Base-by-base conservation (phyloP, 257 asterid species). In the Paraleonurus japonicus region DNA sequence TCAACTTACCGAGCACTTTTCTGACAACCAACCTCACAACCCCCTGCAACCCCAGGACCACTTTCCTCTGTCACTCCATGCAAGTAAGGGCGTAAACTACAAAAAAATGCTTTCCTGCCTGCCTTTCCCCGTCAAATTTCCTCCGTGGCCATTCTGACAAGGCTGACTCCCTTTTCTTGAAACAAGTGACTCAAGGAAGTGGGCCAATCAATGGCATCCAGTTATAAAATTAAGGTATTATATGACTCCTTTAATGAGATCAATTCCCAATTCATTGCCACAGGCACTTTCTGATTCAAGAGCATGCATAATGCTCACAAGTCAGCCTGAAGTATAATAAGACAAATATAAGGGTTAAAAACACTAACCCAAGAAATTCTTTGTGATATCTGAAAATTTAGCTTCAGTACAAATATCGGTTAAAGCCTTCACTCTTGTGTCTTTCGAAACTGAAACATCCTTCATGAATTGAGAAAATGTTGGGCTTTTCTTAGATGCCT, bases 401-500 rank as follows among this genome's bases (percentile, higher is more conserved):
- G 98, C 99, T 26, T 75, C 80, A 23, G 65, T 47, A 65, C 86
- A 73, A 81, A 95, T 77, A 61, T 89, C 98, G 63, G 28, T 47
- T 8, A 95, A 26, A 19, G 95, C 96, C 75, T 86, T 88, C 78
- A 87, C 85, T 80, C 96, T 84, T 45, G 83, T 80, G 73, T 82
- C 87, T n/a, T 74, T 32, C 55, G 82, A 77, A 47, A 95, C 92
- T 13, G 96, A 84, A 51, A 79, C 71, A 76, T 95, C 99, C 87
- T 70, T 95, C 86, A 89, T 84, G 83, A 92, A 95, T 77, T 80
- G 86, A 73, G 89, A 80, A 83, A 92, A 95, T 62, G 74, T 78
- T 33, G 95, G 89, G 84, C 99, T 89, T 62, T 66, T 82, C 83
- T 88, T 88, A 67, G 96, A 66, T 63, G 99, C 96, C 85, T 78